Percentiles rank a stretch among this genome's conserved stretches.
Evolutionary conservation across 257 asterid species (phyloP).

Genomic region (Solanum virginianum): DNA sequence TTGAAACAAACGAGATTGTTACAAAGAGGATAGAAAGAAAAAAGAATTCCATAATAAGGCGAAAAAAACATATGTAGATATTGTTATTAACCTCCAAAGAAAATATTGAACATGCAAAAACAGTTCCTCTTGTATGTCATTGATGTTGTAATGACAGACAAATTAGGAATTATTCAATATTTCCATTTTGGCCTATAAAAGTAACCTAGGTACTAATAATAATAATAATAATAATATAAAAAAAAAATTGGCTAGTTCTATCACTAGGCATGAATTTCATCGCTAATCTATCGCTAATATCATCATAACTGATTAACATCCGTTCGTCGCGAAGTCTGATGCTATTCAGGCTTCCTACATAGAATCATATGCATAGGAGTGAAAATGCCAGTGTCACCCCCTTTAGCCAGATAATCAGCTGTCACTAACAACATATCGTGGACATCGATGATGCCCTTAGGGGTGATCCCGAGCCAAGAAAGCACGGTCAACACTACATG

Average conservation of each 20-base stretch:
- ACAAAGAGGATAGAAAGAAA: not conserved
- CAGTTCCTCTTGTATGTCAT: not conserved
- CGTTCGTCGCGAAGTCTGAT: not conserved
- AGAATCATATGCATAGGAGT: conserved; percentile 78
- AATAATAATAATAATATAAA: not conserved
- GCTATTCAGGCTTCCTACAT: conserved; percentile 52
- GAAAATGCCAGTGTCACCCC: conserved; percentile 72
- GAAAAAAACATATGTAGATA: not conserved
- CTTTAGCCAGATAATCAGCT: conserved; percentile 38
- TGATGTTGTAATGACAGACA: not conserved
- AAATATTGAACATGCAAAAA: not conserved
- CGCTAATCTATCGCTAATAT: not conserved
- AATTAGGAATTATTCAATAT: no score
- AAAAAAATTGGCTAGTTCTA: not conserved
- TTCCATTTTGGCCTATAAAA: not conserved
- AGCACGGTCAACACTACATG: conserved; percentile 44
- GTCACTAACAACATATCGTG: conserved; percentile 39
- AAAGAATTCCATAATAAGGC: not conserved
- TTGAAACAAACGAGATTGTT: not conserved
- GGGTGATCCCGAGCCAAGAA: conserved; percentile 56
- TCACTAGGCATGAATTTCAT: not conserved
- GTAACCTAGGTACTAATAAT: not conserved
- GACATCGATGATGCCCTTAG: conserved; percentile 54
- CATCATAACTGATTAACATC: not conserved
- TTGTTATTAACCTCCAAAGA: no score